phyloP scores from a whole-genome alignment of 208 protist species.

The Trichomonas vaginalis region DNA sequence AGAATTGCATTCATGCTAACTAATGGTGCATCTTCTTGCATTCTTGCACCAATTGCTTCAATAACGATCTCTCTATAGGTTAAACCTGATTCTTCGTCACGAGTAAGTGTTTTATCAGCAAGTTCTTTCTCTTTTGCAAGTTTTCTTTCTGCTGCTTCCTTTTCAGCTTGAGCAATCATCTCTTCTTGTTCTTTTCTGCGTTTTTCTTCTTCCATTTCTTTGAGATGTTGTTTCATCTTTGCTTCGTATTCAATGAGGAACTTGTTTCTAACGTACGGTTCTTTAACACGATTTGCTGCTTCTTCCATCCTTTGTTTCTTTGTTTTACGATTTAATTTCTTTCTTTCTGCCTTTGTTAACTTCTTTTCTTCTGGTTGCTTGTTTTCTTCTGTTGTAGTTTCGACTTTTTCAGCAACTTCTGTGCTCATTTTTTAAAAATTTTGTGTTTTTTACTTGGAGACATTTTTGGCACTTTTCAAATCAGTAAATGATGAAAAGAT shows the following conservation, averaged over 20 bases:
- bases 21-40: neutral
- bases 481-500: too few species aligned
- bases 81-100: neutral
- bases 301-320: neutral
- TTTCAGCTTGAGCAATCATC: neutral
- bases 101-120: neutral
- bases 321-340: neutral
- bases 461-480: too few species aligned
- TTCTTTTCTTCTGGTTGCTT: neutral
- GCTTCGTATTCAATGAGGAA: neutral
- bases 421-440: neutral
- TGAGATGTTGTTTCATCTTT: neutral
- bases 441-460: too few species aligned
- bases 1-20: neutral
- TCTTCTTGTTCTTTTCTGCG: neutral
- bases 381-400: neutral
- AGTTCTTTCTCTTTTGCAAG: neutral
- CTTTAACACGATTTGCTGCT: neutral
- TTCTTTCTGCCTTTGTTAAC: neutral
- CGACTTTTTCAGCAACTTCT: neutral
- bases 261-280: neutral
- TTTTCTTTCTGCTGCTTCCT: neutral
- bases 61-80: neutral
- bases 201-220: neutral
- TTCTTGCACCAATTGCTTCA: neutral